Conservation (phyloP, 768 basidiomycete genomes). For the Pleurotus giganteus region DNA sequence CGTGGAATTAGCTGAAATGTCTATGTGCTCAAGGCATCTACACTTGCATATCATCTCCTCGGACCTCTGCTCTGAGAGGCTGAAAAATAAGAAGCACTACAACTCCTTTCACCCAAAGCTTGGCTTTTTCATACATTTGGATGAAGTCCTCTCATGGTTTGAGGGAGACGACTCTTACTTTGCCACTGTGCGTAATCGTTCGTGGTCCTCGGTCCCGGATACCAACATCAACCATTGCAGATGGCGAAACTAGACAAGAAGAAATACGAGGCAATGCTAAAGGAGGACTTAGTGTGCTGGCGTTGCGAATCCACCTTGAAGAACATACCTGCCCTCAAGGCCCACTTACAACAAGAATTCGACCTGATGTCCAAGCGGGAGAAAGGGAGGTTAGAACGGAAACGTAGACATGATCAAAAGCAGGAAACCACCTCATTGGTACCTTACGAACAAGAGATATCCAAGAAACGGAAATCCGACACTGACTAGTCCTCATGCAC, state of each 20-base stretch:
- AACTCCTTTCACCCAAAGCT: slow-evolving; percentile 85
- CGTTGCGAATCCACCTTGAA: slow-evolving; percentile 59
- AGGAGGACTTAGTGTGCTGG: slow-evolving; percentile 68
- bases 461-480: slow-evolving; percentile 12
- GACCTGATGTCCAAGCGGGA: slow-evolving; percentile 42
- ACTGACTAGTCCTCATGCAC: not conserved
- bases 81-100: slow-evolving; percentile 90
- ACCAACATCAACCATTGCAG: slow-evolving; percentile 30
- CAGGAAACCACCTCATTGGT: not conserved
- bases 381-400: slow-evolving; percentile 38
- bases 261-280: slow-evolving; percentile 64
- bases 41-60: slow-evolving; percentile 86
- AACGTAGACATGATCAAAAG: slow-evolving; percentile 37
- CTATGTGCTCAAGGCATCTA: slow-evolving; percentile 40
- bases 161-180: slow-evolving; percentile 61
- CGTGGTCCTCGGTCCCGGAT: not conserved
- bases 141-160: slow-evolving; percentile 81
- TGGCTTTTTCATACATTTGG: slow-evolving; percentile 80
- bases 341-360: slow-evolving; percentile 76
- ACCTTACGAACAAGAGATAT: slow-evolving; percentile 6
- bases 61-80: slow-evolving; percentile 62
- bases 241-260: slow-evolving; percentile 48
- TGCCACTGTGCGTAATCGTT: slow-evolving; percentile 37
- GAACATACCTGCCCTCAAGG: slow-evolving; percentile 74
- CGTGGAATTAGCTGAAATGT: slow-evolving; percentile 5